These are phyloP conservation scores for Coemansia sp. DNA, from an alignment of 192 early-diverging fungal species.

Conservation along the genomic window DNA sequence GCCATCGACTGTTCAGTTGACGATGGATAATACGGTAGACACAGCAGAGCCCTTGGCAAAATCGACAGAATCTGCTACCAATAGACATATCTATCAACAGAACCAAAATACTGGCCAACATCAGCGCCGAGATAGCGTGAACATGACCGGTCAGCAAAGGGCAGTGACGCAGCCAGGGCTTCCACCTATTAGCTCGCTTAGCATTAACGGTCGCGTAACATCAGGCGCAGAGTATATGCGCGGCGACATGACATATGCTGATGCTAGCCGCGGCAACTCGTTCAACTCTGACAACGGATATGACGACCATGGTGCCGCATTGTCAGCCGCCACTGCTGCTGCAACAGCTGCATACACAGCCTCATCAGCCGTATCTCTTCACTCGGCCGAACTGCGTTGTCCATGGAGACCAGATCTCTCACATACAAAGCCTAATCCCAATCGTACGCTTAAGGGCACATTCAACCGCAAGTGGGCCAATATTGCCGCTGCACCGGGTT, in stretches of 20 bases:
- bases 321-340: no score
- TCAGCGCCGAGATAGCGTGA: slow-evolving; percentile 15
- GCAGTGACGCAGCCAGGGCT: neutral
- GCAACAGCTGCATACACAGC: no score
- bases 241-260: neutral
- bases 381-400: neutral
- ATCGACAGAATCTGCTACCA: slow-evolving; percentile 10
- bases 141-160: neutral
- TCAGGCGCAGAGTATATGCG: neutral
- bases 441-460: slow-evolving; percentile 23
- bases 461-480: slow-evolving; percentile 19
- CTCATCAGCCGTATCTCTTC: neutral
- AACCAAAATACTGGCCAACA: neutral
- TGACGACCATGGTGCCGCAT: neutral
- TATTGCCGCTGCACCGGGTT: slow-evolving; percentile 29
- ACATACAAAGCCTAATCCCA: slow-evolving; percentile 4
- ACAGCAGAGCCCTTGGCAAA: slow-evolving; percentile 6
- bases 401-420: neutral
- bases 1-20: slow-evolving; percentile 10
- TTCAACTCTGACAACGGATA: neutral
- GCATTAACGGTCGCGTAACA: slow-evolving; percentile 6
- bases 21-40: neutral
- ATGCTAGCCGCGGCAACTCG: neutral
- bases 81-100: neutral
- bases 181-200: neutral